A percentile compares a stretch with the other conserved stretches of the same genome.
These are phyloP conservation scores for Monosporozyma aquatica DNA, from an alignment of 805 yeast genomes.

Conservation along the genomic window DNA sequence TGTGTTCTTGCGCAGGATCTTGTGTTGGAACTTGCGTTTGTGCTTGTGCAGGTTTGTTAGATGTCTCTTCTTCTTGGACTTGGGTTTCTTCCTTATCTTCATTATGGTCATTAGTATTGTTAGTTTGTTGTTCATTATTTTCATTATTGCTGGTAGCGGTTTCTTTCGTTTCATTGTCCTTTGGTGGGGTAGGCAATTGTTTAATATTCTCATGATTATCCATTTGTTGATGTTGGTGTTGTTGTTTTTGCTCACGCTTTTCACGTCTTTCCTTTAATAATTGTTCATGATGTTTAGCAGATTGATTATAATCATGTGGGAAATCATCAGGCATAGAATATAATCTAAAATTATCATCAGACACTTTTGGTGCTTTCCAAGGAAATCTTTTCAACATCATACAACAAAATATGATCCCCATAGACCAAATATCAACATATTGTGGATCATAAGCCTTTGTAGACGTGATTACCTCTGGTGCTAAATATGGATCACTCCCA, in stretches of 20 bases:
- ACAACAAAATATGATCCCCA: constrained; percentile 78
- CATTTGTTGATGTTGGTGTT: background rate
- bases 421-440: constrained; percentile 75
- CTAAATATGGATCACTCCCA: constrained; percentile 80
- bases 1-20: constrained; percentile 2
- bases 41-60: constrained; percentile 3
- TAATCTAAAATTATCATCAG: constrained; percentile 62
- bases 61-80: constrained; percentile 3
- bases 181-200: constrained; percentile 7
- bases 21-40: constrained; percentile 2
- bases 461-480: constrained; percentile 64
- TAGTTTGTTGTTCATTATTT: background rate
- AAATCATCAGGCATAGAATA: constrained; percentile 61
- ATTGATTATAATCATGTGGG: constrained; percentile 64
- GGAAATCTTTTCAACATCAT: constrained; percentile 81
- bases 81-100: background rate
- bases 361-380: constrained; percentile 64
- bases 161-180: constrained; percentile 4
- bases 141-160: background rate
- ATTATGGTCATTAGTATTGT: background rate
- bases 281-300: constrained; percentile 64
- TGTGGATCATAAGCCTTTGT: constrained; percentile 58
- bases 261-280: constrained; percentile 41
- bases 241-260: constrained; percentile 9
- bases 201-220: background rate